Evolutionary conservation across 352 stramenopile species (phyloP).

Genomic region (Lagenidium giganteum): DNA sequence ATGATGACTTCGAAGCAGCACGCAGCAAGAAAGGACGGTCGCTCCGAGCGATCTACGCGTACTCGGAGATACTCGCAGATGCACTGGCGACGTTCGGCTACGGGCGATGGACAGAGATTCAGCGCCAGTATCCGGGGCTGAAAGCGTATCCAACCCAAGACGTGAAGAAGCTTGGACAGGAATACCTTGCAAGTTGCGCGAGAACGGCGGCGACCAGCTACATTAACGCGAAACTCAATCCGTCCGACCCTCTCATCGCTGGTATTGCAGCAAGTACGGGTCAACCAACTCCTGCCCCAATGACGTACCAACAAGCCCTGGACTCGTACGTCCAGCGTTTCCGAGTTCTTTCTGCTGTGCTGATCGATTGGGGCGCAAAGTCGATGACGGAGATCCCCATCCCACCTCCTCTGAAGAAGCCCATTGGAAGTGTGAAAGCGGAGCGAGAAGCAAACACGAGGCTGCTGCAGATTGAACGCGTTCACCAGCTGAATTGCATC

Average conservation of each 20-base stretch:
- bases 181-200: slow-evolving; percentile 46
- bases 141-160: slow-evolving; percentile 32
- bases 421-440: slow-evolving; percentile 9
- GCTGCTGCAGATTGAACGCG: slow-evolving; percentile 68
- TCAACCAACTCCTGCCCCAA: too few relatives aligned
- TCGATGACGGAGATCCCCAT: slow-evolving; percentile 21
- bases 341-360: slow-evolving; percentile 30
- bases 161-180: slow-evolving; percentile 37
- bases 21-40: slow-evolving; percentile 27
- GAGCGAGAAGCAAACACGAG: slow-evolving; percentile 39
- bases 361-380: slow-evolving; percentile 35
- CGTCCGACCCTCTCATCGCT: too few relatives aligned
- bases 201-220: slow-evolving; percentile 29
- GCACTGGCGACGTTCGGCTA: slow-evolving; percentile 70
- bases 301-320: too few relatives aligned
- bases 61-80: slow-evolving; percentile 37
- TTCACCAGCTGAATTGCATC: slow-evolving; percentile 42
- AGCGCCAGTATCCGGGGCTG: slow-evolving; percentile 21
- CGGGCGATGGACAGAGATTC: slow-evolving; percentile 78
- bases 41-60: slow-evolving; percentile 28
- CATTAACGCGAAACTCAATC: too few relatives aligned
- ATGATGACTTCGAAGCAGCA: slow-evolving; percentile 43
- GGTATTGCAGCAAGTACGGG: too few relatives aligned
- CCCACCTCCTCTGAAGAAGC: slow-evolving; percentile 2
- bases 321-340: slow-evolving; percentile 33